A percentile compares a stretch with the other conserved stretches of the same genome.
phyloP scores from a whole-genome alignment of 2,329 filamentous ascomycete species.

The Hymenoscyphus albidus region DNA sequence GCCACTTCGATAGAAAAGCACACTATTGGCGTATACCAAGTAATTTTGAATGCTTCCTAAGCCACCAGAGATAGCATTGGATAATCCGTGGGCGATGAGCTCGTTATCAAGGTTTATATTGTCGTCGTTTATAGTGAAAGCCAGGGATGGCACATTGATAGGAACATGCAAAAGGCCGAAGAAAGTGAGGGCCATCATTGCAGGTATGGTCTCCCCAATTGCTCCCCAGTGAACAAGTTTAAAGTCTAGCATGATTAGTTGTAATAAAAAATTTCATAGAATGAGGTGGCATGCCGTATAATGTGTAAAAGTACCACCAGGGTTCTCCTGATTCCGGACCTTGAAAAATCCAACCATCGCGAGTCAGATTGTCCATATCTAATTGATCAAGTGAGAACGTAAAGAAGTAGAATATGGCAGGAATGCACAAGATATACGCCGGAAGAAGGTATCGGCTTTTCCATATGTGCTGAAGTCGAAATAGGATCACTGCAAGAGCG shows the following conservation, averaged over 20 bases:
- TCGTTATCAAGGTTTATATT: conserved; percentile 88
- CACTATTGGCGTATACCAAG: conserved; percentile 92
- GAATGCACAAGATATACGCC: conserved; percentile 77
- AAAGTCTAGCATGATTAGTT: conserved; percentile 56
- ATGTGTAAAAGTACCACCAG: conserved; percentile 96
- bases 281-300: conserved; percentile 67
- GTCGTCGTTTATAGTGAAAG: conserved; percentile 86
- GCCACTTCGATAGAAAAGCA: conserved; percentile 93
- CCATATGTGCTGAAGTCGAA: conserved; percentile 70
- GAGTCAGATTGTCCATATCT: conserved; percentile 62
- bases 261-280: conserved; percentile 11
- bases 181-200: conserved; percentile 96
- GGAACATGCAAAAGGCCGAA: conserved; percentile 96
- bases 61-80: conserved; percentile 84
- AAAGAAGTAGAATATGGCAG: conserved; percentile 72
- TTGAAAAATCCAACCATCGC: conserved; percentile 85
- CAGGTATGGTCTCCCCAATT: conserved; percentile 77
- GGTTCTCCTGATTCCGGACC: conserved; percentile 80
- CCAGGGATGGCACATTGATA: conserved; percentile 94
- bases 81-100: conserved; percentile 86
- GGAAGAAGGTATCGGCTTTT: conserved; percentile 84
- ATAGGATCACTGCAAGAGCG: conserved; percentile 68
- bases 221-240: conserved; percentile 78
- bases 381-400: conserved; percentile 67
- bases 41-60: conserved; percentile 94